phyloP scores from a whole-genome alignment of 2,329 filamentous ascomycete genomes.

The Bipolaris cookei region DNA sequence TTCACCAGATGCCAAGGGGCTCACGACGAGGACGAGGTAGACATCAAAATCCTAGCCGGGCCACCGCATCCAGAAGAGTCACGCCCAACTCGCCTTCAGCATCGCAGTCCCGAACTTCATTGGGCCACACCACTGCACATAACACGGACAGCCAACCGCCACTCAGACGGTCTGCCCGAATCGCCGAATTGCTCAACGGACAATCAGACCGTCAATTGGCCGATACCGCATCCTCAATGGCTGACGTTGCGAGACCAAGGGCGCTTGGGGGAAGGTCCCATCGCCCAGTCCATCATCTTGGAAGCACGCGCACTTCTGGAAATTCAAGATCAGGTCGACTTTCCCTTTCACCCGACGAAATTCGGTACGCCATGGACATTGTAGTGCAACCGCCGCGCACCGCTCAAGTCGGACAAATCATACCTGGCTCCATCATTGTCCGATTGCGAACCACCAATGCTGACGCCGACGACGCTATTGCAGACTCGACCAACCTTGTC shows the following conservation, averaged over 20 bases:
- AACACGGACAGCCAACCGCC: slow-evolving; percentile 28
- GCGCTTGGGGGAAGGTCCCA: slow-evolving; percentile 42
- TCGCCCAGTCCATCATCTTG: slow-evolving; percentile 37
- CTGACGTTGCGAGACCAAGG: slow-evolving; percentile 48
- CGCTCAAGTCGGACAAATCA: slow-evolving; percentile 40
- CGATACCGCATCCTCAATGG: slow-evolving; percentile 37
- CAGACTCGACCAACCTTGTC: slow-evolving; percentile 43
- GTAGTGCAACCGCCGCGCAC: slow-evolving; percentile 46
- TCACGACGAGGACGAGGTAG: slow-evolving; percentile 45
- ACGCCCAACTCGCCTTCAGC: slow-evolving; percentile 29
- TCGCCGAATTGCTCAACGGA: slow-evolving; percentile 41
- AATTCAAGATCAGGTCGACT: slow-evolving; percentile 36
- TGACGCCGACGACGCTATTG: slow-evolving; percentile 41
- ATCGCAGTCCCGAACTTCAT: slow-evolving; percentile 16
- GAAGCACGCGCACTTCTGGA: slow-evolving; percentile 28
- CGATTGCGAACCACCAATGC: slow-evolving; percentile 42
- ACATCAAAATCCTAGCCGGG: slow-evolving; percentile 40
- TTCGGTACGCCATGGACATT: slow-evolving; percentile 49
- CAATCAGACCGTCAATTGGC: slow-evolving; percentile 26
- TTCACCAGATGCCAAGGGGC: slow-evolving; percentile 48
- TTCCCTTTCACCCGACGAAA: slow-evolving; percentile 37
- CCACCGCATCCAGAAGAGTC: slow-evolving; percentile 33
- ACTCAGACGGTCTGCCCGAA: slow-evolving; percentile 42
- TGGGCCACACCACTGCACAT: slow-evolving; percentile 27
- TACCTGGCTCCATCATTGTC: slow-evolving; percentile 44